Conservation (phyloP, 305 asterid genomes). For the Fraxinus paxiana region DNA sequence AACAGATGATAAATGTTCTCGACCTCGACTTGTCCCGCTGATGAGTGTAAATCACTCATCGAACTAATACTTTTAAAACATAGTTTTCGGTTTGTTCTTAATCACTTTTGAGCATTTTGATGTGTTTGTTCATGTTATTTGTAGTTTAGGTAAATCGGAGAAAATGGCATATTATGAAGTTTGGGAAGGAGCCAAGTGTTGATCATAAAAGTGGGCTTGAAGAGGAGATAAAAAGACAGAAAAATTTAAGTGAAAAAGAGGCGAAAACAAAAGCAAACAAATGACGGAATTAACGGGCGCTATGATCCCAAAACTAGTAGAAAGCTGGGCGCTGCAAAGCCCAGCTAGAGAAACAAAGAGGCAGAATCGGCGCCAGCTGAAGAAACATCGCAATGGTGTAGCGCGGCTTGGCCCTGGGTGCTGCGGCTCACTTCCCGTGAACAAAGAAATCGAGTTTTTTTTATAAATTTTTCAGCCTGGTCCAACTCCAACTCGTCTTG, state of each 20-base stretch:
- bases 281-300: not conserved
- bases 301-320: not conserved
- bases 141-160: not conserved
- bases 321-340: not conserved
- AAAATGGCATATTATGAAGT: not conserved
- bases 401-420: too few species aligned
- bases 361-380: not conserved
- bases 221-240: too few species aligned
- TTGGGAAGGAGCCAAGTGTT: not conserved
- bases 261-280: not conserved
- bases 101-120: not conserved
- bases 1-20: not conserved
- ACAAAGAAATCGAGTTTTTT: too few species aligned
- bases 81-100: too few species aligned
- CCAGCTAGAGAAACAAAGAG: not conserved
- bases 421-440: not conserved
- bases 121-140: not conserved
- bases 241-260: not conserved
- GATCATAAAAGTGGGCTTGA: not conserved
- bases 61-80: not conserved
- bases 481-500: not conserved
- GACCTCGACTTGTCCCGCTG: not conserved
- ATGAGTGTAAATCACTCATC: not conserved
- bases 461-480: too few species aligned
- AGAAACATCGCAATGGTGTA: not conserved